Conservation (phyloP, 306 rosid species). For the Castanea crenata region DNA sequence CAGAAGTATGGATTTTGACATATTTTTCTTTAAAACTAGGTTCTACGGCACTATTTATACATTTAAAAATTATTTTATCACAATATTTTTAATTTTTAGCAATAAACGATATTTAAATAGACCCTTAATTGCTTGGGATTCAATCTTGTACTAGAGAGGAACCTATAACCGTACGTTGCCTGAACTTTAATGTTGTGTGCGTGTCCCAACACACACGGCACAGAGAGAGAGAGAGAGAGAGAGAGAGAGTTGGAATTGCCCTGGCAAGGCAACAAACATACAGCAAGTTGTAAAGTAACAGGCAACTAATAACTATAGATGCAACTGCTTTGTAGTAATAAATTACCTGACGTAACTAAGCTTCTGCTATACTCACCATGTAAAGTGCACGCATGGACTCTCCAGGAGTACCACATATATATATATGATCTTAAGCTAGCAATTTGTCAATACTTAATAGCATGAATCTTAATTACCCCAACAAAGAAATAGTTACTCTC, state of each 20-base stretch:
- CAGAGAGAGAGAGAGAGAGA: neutral
- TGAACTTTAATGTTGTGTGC: no score
- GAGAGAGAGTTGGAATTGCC: neutral
- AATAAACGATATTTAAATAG: no score
- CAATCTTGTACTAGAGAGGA: no score
- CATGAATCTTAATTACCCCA: neutral
- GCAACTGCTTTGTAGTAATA: neutral
- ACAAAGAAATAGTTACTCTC: neutral
- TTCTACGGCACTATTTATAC: no score
- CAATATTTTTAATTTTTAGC: no score
- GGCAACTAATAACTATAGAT: neutral
- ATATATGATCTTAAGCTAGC: neutral
- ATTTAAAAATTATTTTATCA: no score
- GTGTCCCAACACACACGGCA: no score
- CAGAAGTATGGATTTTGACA: no score
- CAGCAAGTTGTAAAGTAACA: neutral
- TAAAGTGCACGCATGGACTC: neutral
- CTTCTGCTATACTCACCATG: neutral
- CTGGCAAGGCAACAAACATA: neutral
- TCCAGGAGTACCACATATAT: no score
- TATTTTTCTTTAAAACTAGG: no score
- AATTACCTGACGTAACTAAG: neutral
- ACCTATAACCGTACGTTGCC: no score
- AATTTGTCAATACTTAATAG: neutral
- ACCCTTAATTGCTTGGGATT: no score